Percentiles rank a stretch among this genome's conserved stretches.
Conservation (phyloP, 176 grass and related monocot genomes). For the Rhynchospora tenuis region DNA sequence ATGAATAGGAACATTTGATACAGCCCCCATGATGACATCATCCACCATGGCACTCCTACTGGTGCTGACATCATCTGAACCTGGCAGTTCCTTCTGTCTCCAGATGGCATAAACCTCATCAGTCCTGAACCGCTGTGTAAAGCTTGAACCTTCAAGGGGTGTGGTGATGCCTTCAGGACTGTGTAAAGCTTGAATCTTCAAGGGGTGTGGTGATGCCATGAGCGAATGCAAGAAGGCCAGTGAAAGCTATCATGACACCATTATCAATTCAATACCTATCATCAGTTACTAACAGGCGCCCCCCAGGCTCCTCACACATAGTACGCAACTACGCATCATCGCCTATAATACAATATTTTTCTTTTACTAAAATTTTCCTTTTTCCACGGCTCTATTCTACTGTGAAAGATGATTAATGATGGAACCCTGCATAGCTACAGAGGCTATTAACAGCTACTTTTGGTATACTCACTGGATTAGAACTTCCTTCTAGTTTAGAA, state of each 20-base stretch:
- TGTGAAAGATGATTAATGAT: background rate
- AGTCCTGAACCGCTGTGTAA: slow-evolving; percentile 90
- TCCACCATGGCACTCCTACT: slow-evolving; percentile 36
- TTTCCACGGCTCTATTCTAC: background rate
- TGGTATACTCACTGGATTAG: background rate
- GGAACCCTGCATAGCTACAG: background rate
- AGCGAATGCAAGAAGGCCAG: slow-evolving; percentile 72
- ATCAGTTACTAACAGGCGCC: slow-evolving; percentile 74
- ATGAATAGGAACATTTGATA: slow-evolving; percentile 19
- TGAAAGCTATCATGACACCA: slow-evolving; percentile 94
- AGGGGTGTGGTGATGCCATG: too few relatives aligned
- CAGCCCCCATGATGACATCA: background rate
- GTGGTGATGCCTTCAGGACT: too few relatives aligned
- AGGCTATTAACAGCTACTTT: background rate
- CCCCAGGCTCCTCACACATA: slow-evolving; percentile 88
- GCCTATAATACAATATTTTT: slow-evolving; percentile 35
- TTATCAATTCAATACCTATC: slow-evolving; percentile 95
- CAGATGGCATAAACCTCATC: slow-evolving; percentile 94
- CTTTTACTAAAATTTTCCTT: background rate
- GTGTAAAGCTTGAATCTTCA: too few relatives aligned
- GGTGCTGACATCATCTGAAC: slow-evolving; percentile 21
- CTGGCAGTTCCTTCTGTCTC: slow-evolving; percentile 61
- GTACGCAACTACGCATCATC: slow-evolving; percentile 94
- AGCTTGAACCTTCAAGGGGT: slow-evolving; percentile 63
- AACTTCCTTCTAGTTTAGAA: background rate